These are phyloP conservation scores for Anisogramma anomala DNA, from an alignment of 2,329 filamentous ascomycete species.

Conservation along the genomic window DNA sequence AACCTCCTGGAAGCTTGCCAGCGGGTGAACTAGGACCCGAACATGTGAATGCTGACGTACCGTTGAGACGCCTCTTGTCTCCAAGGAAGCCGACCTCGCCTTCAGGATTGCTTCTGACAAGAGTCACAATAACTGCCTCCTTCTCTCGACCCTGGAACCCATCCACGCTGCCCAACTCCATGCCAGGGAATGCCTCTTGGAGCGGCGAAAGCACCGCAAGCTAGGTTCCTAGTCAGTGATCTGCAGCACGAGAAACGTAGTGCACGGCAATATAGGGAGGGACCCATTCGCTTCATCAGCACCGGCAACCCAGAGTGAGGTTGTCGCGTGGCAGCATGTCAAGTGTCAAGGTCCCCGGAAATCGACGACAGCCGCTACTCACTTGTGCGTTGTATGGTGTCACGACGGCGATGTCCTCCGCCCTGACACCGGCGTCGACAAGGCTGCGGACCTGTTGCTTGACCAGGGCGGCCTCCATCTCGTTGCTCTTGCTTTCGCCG, in stretches of 20 bases:
- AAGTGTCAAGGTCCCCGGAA: too few relatives aligned
- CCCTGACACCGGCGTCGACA: constrained; percentile 64
- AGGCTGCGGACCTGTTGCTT: constrained; percentile 64
- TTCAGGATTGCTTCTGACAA: constrained; percentile 83
- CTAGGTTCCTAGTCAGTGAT: constrained; percentile 30
- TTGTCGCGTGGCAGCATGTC: not conserved
- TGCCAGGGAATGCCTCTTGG: constrained; percentile 68
- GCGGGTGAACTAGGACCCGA: not conserved
- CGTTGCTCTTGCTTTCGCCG: constrained; percentile 72
- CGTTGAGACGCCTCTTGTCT: constrained; percentile 85
- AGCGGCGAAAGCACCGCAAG: constrained; percentile 68
- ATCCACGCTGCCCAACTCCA: constrained; percentile 94
- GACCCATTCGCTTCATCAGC: not conserved
- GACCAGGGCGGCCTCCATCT: constrained; percentile 77
- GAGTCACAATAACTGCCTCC: constrained; percentile 82
- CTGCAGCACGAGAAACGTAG: constrained; percentile 9
- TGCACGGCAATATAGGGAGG: constrained; percentile 1
- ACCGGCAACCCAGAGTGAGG: constrained; percentile 4
- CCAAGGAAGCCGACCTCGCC: constrained; percentile 86
- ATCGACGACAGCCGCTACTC: constrained; percentile 16
- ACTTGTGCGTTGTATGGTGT: constrained; percentile 95
- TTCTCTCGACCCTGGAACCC: constrained; percentile 94
- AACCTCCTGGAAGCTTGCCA: not conserved
- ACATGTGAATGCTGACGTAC: too few relatives aligned
- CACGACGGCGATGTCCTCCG: constrained; percentile 82